phyloP scores from a whole-genome alignment of 2,329 filamentous ascomycete genomes.

The Penicillium sp. region DNA sequence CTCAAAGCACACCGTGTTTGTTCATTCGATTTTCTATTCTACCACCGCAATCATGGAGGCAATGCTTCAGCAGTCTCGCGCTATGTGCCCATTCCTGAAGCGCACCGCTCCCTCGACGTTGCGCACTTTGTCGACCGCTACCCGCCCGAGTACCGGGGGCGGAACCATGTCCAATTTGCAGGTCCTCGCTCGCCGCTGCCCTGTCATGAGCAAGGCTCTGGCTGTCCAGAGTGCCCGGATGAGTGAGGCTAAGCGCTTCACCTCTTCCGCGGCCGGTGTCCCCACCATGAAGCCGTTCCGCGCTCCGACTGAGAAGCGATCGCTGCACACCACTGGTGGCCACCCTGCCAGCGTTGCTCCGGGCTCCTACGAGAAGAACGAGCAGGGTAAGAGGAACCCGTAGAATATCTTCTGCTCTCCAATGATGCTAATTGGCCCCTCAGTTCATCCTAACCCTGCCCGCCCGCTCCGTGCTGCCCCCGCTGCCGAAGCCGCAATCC shows the following conservation, averaged over 20 bases:
- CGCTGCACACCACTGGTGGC: slow-evolving; percentile 75
- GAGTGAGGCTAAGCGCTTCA: slow-evolving; percentile 39
- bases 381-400: slow-evolving; percentile 44
- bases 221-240: slow-evolving; percentile 67
- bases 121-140: slow-evolving; percentile 75
- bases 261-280: slow-evolving; percentile 34
- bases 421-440: slow-evolving; percentile 10
- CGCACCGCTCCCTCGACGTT: slow-evolving; percentile 89
- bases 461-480: slow-evolving; percentile 26
- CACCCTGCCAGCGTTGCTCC: slow-evolving; percentile 77
- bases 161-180: slow-evolving; percentile 97
- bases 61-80: slow-evolving; percentile 89
- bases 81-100: slow-evolving; percentile 96
- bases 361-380: slow-evolving; percentile 50
- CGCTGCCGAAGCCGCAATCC: slow-evolving; percentile 28
- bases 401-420: background rate
- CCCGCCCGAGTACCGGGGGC: slow-evolving; percentile 69
- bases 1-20: background rate
- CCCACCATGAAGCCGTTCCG: slow-evolving; percentile 46
- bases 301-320: slow-evolving; percentile 61
- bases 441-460: slow-evolving; percentile 27
- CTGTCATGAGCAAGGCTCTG: slow-evolving; percentile 97
- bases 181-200: slow-evolving; percentile 89
- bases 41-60: slow-evolving; percentile 69
- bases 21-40: background rate